Evolutionary conservation across 345 rosid genomes (phyloP).

Genomic region (Sisymbrium irio): DNA sequence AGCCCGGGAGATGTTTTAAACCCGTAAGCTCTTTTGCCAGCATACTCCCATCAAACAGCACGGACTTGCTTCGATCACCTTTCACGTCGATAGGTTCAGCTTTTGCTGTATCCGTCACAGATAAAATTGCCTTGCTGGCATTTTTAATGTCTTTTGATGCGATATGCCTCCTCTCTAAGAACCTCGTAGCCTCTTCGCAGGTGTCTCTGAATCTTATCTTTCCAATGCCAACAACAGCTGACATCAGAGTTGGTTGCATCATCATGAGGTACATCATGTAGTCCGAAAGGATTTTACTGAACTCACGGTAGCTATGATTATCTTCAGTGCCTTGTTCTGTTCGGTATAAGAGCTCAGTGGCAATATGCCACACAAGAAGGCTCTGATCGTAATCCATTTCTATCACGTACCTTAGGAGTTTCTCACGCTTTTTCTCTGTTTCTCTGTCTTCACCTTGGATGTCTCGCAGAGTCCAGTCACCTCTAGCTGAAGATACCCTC

Average conservation of each 20-base stretch:
- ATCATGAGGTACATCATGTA: conserved; percentile 47
- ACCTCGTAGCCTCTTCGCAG: conserved; percentile 10
- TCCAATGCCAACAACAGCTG: conserved; percentile 34
- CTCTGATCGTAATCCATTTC: conserved; percentile 45
- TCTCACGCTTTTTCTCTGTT: not conserved
- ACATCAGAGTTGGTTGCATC: conserved; percentile 38
- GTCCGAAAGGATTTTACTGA: conserved; percentile 34
- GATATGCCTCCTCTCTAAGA: conserved; percentile 13
- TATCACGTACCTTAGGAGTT: conserved; percentile 38
- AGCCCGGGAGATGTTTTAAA: not conserved
- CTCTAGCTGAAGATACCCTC: conserved; percentile 50
- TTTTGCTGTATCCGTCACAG: not conserved
- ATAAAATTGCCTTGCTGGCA: not conserved
- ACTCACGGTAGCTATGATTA: not conserved
- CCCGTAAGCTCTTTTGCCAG: conserved; percentile 23
- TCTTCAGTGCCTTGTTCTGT: not conserved
- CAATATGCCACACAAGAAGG: conserved; percentile 55
- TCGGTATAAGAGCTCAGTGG: conserved; percentile 53
- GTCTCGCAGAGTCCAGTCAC: conserved; percentile 49
- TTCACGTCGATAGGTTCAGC: conserved; percentile 8
- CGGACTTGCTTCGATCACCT: conserved; percentile 33
- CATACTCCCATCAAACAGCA: conserved; percentile 29
- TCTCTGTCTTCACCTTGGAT: conserved; percentile 20
- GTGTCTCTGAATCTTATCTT: conserved; percentile 35
- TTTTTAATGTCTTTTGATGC: not conserved